phyloP scores from a whole-genome alignment of 2,329 filamentous ascomycete species.

The Claviceps cyperi region DNA sequence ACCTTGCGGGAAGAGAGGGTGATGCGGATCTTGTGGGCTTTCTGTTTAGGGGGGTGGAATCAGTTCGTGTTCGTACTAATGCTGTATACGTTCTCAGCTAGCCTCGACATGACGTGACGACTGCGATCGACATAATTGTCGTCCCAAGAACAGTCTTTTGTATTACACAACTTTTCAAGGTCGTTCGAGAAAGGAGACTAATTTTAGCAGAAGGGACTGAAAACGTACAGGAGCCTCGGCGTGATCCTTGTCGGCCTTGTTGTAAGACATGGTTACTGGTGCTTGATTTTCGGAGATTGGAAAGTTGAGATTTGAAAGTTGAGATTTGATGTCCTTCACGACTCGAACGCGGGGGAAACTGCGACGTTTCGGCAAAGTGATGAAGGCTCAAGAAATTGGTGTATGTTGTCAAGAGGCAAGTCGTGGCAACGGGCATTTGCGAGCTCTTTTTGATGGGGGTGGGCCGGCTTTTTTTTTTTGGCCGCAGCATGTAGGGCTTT shows the following conservation, averaged over 20 bases:
- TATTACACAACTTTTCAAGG: background rate
- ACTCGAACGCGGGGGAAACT: constrained; percentile 50
- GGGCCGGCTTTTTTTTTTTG: background rate
- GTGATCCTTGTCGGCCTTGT: constrained; percentile 90
- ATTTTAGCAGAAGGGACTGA: background rate
- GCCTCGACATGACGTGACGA: too few species aligned
- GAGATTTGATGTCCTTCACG: constrained; percentile 46
- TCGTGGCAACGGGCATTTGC: background rate
- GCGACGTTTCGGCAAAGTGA: constrained; percentile 63
- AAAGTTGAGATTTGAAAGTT: background rate
- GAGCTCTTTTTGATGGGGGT: constrained; percentile 9
- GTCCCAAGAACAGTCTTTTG: background rate
- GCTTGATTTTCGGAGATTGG: constrained; percentile 2
- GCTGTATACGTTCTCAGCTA: too few species aligned
- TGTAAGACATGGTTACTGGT: constrained; percentile 66
- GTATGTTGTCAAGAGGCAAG: background rate
- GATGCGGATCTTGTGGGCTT: constrained; percentile 97
- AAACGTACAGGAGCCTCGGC: constrained; percentile 67
- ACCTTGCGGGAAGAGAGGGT: constrained; percentile 94
- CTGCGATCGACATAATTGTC: too few species aligned
- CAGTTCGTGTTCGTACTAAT: constrained; percentile 1
- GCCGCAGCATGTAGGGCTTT: constrained; percentile 6
- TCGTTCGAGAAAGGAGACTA: background rate
- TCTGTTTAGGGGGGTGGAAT: constrained; percentile 31
- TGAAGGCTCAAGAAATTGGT: constrained; percentile 34